phyloP scores from a whole-genome alignment of 768 basidiomycete genomes.

The Boletus reticuloceps region DNA sequence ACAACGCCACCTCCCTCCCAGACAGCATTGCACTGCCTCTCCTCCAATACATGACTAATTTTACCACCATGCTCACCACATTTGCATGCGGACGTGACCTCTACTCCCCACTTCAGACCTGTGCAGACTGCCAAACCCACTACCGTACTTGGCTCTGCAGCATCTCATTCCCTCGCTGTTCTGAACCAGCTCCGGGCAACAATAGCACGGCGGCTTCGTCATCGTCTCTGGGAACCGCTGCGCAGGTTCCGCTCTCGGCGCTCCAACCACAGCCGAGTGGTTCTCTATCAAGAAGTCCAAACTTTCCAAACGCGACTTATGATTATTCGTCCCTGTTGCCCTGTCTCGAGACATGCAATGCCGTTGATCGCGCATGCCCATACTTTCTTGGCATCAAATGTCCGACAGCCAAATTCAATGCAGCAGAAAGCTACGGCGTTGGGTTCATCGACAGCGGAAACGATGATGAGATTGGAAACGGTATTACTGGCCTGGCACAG shows the following conservation, averaged over 20 bases:
- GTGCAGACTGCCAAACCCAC: conserved; percentile 67
- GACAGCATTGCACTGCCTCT: conserved; percentile 47
- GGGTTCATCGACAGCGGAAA: conserved; percentile 64
- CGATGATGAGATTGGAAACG: conserved; percentile 43
- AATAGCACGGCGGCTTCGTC: conserved; percentile 3
- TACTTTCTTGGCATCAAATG: conserved; percentile 68
- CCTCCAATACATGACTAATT: conserved; percentile 62
- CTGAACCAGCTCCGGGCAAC: conserved; percentile 44
- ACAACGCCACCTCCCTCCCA: conserved; percentile 54
- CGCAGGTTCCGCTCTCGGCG: conserved; percentile 46
- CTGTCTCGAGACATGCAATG: conserved; percentile 75
- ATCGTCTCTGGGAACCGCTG: conserved; percentile 15
- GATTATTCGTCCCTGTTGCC: conserved; percentile 67
- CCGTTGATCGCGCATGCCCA: conserved; percentile 76
- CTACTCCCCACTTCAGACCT: conserved; percentile 77
- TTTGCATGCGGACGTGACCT: conserved; percentile 76
- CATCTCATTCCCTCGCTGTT: conserved; percentile 71
- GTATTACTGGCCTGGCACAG: conserved; percentile 52
- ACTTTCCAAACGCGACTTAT: conserved; percentile 42
- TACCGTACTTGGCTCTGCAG: conserved; percentile 81
- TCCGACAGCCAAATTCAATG: conserved; percentile 59
- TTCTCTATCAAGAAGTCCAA: conserved; percentile 41
- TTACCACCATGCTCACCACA: conserved; percentile 68
- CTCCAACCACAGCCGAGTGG: conserved; percentile 44
- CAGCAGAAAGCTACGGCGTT: conserved; percentile 68